These are phyloP conservation scores for Gremmenia infestans DNA, from an alignment of 2,329 filamentous ascomycete genomes.

Conservation along the genomic window DNA sequence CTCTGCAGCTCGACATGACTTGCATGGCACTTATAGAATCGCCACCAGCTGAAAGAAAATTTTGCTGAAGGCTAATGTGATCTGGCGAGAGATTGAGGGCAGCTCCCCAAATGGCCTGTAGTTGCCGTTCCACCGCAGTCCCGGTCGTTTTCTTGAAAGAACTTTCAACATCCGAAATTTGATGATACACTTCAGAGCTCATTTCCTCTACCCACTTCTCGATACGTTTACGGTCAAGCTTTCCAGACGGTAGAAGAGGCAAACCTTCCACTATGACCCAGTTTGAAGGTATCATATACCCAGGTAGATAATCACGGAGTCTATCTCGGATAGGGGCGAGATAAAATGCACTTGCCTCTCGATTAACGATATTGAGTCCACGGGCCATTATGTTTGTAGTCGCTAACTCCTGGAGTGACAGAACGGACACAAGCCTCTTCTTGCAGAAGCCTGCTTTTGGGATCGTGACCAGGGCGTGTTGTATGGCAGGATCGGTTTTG, in stretches of 20 bases:
- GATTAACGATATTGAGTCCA: not conserved
- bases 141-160: not conserved
- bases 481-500: slow-evolving; percentile 4
- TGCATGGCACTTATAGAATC: slow-evolving; percentile 37
- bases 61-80: slow-evolving; percentile 29
- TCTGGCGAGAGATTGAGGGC: slow-evolving; percentile 35
- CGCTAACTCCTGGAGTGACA: slow-evolving; percentile 1
- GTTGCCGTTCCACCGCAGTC: slow-evolving; percentile 11
- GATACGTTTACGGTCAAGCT: slow-evolving; percentile 4
- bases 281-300: slow-evolving; percentile 11
- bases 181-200: not conserved
- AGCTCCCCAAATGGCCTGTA: slow-evolving; percentile 37
- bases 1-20: slow-evolving; percentile 36
- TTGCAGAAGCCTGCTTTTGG: slow-evolving; percentile 6
- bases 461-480: slow-evolving; percentile 3
- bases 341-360: not conserved
- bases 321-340: not conserved
- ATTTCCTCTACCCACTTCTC: slow-evolving; percentile 5
- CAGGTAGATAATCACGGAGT: not conserved
- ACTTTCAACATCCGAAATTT: not conserved
- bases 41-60: slow-evolving; percentile 35
- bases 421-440: slow-evolving; percentile 2
- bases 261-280: slow-evolving; percentile 7
- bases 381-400: not conserved
- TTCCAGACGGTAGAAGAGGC: slow-evolving; percentile 8